Evolutionary conservation across 805 yeast species (phyloP).

Genomic region (Wickerhamomyces subpelliculosus): DNA sequence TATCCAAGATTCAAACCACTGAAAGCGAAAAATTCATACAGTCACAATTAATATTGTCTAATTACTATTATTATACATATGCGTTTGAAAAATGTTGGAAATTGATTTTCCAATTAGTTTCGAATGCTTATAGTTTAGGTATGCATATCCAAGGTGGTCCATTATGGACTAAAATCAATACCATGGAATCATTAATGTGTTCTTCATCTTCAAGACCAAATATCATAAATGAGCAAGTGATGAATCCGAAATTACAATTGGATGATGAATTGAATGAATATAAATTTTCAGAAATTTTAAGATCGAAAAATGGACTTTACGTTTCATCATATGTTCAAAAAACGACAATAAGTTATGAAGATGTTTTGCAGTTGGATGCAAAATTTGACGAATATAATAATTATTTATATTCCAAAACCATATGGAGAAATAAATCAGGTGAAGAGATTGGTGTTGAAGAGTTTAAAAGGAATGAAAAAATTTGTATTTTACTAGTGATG

Average conservation of each 20-base stretch:
- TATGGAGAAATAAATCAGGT: no score
- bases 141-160: constrained; percentile 13
- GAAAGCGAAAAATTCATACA: constrained; percentile 12
- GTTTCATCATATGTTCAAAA: constrained; percentile 8
- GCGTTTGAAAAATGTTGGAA: constrained; percentile 18
- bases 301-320: constrained; percentile 10
- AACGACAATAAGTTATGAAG: constrained; percentile 2
- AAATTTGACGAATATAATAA: constrained; percentile 9
- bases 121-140: constrained; percentile 16
- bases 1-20: constrained; percentile 10
- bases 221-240: constrained; percentile 3
- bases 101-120: constrained; percentile 13
- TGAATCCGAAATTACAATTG: no score
- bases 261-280: constrained; percentile 12
- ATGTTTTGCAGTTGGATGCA: constrained; percentile 6
- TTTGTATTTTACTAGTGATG: constrained; percentile 6
- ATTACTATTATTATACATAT: constrained; percentile 13
- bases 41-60: constrained; percentile 13
- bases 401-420: constrained; percentile 2
- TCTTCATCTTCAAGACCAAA: constrained; percentile 14
- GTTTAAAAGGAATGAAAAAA: constrained; percentile 1
- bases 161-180: constrained; percentile 15
- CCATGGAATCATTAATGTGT: constrained; percentile 15
- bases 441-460: neutral
- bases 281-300: constrained; percentile 11